These are phyloP conservation scores for Boletales sp. DNA, from an alignment of 768 basidiomycete genomes.

Conservation along the genomic window DNA sequence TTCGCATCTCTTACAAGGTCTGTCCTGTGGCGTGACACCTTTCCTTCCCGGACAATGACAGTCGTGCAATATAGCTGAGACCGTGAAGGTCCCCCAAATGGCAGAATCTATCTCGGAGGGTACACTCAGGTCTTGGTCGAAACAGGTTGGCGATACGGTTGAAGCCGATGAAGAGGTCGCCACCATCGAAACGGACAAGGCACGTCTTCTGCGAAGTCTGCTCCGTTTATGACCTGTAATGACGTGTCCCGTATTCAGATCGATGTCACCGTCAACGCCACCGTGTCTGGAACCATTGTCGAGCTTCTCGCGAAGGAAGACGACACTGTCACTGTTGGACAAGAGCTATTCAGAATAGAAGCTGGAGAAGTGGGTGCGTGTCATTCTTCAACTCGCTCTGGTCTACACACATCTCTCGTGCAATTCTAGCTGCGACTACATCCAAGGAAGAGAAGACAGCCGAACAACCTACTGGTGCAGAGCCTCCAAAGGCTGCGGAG, in stretches of 20 bases:
- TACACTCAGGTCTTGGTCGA: slow-evolving; percentile 91
- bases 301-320: slow-evolving; percentile 89
- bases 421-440: slow-evolving; percentile 27
- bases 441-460: slow-evolving; percentile 22
- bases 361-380: slow-evolving; percentile 63
- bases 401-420: neutral
- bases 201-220: slow-evolving; percentile 22
- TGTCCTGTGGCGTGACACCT: slow-evolving; percentile 24
- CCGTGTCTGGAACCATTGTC: slow-evolving; percentile 80
- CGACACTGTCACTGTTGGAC: slow-evolving; percentile 90
- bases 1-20: slow-evolving; percentile 67
- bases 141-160: slow-evolving; percentile 89
- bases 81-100: slow-evolving; percentile 95
- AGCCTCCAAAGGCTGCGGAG: slow-evolving; percentile 37
- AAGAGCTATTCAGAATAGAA: slow-evolving; percentile 91
- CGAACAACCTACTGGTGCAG: slow-evolving; percentile 21
- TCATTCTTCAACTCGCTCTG: neutral
- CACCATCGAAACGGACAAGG: slow-evolving; percentile 99
- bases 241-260: slow-evolving; percentile 51
- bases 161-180: slow-evolving; percentile 94
- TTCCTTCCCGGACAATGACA: slow-evolving; percentile 8
- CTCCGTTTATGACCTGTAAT: neutral
- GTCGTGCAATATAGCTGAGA: slow-evolving; percentile 57
- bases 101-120: slow-evolving; percentile 98
- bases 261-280: slow-evolving; percentile 95